phyloP scores from a whole-genome alignment of 306 rosid species.

The Aeschynomene evenia region DNA sequence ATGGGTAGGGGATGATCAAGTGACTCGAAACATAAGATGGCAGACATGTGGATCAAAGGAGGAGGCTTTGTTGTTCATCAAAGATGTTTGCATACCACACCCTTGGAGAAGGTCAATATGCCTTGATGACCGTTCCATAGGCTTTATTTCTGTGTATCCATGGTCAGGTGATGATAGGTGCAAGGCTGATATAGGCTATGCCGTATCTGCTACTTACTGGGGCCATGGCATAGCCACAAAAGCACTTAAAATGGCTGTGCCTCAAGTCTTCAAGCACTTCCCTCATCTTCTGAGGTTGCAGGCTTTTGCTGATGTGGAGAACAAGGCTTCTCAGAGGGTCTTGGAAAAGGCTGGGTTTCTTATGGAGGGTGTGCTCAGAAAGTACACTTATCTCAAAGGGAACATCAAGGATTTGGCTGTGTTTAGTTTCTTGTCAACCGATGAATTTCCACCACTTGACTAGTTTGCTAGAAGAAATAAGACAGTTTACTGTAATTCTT shows the following conservation, averaged over 20 bases:
- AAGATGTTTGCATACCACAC: conserved; percentile 58
- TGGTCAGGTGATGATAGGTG: conserved; percentile 43
- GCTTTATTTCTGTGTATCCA: conserved; percentile 39
- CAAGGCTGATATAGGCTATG: conserved; percentile 57
- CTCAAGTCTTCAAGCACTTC: conserved; percentile 45
- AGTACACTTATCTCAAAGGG: conserved; percentile 44
- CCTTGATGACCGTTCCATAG: conserved; percentile 47
- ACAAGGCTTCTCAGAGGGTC: conserved; percentile 64
- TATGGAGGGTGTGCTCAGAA: conserved; percentile 60
- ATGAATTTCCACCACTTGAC: not conserved
- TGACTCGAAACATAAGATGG: conserved; percentile 37
- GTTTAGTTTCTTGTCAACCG: conserved; percentile 46
- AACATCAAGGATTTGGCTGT: conserved; percentile 36
- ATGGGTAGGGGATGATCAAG: conserved; percentile 61
- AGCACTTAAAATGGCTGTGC: conserved; percentile 43
- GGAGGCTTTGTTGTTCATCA: conserved; percentile 54
- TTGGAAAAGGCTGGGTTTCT: conserved; percentile 62
- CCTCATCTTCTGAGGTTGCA: conserved; percentile 55
- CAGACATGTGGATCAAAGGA: conserved; percentile 42
- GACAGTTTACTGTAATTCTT: not conserved
- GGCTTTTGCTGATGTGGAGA: conserved; percentile 35
- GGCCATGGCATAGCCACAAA: conserved; percentile 56
- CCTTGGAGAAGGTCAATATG: conserved; percentile 67
- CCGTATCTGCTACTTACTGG: conserved; percentile 43
- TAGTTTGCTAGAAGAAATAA: not conserved